Evolutionary conservation across 257 asterid species (phyloP), one percentile per base, ranked within the genome.

Genomic region (Anisodus acutangulus): DNA sequence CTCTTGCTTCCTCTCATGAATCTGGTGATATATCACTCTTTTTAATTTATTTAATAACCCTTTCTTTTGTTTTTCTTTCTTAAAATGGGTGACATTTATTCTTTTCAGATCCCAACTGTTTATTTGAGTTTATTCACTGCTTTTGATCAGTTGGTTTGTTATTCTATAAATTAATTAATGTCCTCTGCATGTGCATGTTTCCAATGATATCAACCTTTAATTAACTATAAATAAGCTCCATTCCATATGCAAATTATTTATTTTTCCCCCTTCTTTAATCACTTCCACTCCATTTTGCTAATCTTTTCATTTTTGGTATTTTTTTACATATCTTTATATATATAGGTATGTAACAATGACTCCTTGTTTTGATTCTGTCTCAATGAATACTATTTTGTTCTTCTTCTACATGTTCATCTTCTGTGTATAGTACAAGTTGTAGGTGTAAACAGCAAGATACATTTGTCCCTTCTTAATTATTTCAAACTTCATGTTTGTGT

Each of bases 171-270:
- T 43, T 15, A 60, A 9, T 51, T 63, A 22, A 81, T 81, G 47
- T 63, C 79, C 66, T 68, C 87, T 89, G 91, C 91, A 84, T 88
- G 93, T 90, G 96, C 94, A 88, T 89, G 92, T 91, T 92, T 90
- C 91, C 91, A 83, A 90, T 91, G 88, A 83, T 82, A 86, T 87
- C 9, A 79, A 67, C 80, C 60, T 78, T 90, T 83, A 49, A 82
- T 86, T 88, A 84, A 80, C 89, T 58, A 76, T 51, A 39, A 63
- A 80, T 58, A 55, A 63, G 80, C 81, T 86, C 71, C 51, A 85
- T 85, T 87, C 83, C 84, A 70, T 86, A 85, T 89, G 87, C 88
- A 84, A 84, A 15, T 79, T 45, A 53, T 53, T 85, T 31, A 31
- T 31, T 82, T 15, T 74, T 81, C 67, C 76, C 88, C 84, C 76